Base-by-base conservation (phyloP, 805 yeast species). In the Maudiozyma saulgeensis region DNA sequence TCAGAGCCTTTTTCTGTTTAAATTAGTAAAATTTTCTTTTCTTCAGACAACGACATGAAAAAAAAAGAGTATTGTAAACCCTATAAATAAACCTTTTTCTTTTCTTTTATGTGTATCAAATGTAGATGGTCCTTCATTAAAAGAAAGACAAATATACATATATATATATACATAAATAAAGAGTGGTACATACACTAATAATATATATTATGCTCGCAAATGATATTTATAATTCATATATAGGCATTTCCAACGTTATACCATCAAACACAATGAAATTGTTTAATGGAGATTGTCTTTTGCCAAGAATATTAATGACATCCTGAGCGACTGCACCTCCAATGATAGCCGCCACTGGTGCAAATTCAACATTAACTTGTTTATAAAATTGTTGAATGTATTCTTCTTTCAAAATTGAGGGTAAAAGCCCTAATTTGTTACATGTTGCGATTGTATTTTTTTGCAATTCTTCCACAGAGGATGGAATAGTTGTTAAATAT, bases 261-360 rank as follows among this genome's bases (percentile, higher is more conserved):
- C 91, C 89, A 68, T 93, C 96, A 38, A 90, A 73, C 0, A 91
- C 68, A 54, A 86, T 73, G 47, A 87, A 73, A 62, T 93, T 93
- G 62, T 88, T 90, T 38, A 90, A 73, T 2, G 97, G 96, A 41
- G 81, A 74, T 57, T 87, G 89, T 56, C 82, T 79, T 56, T 78
- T 78, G 41, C 93, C 84, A 47, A 91, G 66, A 48, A 76, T 80
- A 68, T 93, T 93, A 43, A 93, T 84, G 13, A 88, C 83, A 63
- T 90, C 96, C 67, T 93, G 99, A 2, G 95, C 85, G 23, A 91
- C 67, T 1, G 87, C 76, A 1, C 98, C 99, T 6, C 98, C 99
- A 6, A 91, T 56, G 1, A 93, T 78, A 0, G 98, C 95, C 4
- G 93, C 80, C 0, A 82, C 82, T 1, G 97, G 96, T 11, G 88